Evolutionary conservation across 1,139 yeast genomes (phyloP).

Genomic region (Casaregolazyma suthepensis): DNA sequence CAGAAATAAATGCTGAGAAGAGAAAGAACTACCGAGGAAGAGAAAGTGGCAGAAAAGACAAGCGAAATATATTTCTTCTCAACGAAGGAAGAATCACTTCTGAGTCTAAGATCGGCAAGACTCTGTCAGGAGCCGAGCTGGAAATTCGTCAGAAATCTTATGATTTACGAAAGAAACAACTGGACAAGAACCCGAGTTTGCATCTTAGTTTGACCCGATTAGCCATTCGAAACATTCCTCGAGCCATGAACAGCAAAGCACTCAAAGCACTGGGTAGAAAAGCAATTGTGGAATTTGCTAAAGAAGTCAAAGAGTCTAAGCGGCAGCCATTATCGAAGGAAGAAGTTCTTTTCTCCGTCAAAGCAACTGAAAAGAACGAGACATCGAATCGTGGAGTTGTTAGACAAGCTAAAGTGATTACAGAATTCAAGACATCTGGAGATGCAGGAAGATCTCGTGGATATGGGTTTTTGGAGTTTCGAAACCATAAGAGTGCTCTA

Average conservation of each 20-base stretch:
- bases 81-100: constrained; percentile 91
- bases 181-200: constrained; percentile 82
- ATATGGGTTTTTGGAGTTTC: constrained; percentile 88
- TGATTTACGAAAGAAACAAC: constrained; percentile 79
- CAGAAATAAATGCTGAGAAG: constrained; percentile 66
- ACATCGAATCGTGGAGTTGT: constrained; percentile 69
- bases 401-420: constrained; percentile 85
- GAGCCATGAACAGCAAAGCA: constrained; percentile 84
- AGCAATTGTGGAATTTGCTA: constrained; percentile 94
- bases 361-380: constrained; percentile 42
- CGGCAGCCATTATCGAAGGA: constrained; percentile 89
- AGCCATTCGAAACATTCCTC: constrained; percentile 88
- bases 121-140: constrained; percentile 65
- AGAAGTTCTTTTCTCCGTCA: constrained; percentile 73
- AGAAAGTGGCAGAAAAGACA: constrained; percentile 73
- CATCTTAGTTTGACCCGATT: constrained; percentile 89
- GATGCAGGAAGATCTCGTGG: constrained; percentile 91
- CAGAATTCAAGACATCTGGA: constrained; percentile 86
- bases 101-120: constrained; percentile 70
- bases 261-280: constrained; percentile 89
- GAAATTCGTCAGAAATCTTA: constrained; percentile 87
- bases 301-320: constrained; percentile 65
- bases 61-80: constrained; percentile 73
- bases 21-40: constrained; percentile 76
- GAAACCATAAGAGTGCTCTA: constrained; percentile 88